Conservation (phyloP, 2,329 filamentous ascomycete species). For the Exserohilum turcica region DNA sequence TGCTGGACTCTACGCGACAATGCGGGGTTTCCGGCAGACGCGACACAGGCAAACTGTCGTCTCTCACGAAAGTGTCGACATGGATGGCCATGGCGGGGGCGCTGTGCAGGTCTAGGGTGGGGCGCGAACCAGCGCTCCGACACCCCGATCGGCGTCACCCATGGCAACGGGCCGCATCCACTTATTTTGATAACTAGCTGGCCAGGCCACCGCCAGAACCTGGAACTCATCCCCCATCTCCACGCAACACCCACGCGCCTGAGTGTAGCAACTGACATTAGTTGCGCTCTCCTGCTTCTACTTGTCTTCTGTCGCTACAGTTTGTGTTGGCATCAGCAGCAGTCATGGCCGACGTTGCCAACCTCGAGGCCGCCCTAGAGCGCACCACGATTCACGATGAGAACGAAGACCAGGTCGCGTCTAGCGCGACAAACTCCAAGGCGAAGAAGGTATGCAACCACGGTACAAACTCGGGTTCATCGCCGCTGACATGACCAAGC, state of each 20-base stretch:
- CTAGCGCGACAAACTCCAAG: slow-evolving; percentile 68
- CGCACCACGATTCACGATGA: slow-evolving; percentile 88
- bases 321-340: slow-evolving; percentile 5
- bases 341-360: slow-evolving; percentile 63
- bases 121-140: slow-evolving; percentile 8
- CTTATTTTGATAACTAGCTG: slow-evolving; percentile 23
- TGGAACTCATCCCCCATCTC: slow-evolving; percentile 13
- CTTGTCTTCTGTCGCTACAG: slow-evolving; percentile 16
- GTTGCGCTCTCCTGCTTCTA: slow-evolving; percentile 16
- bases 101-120: slow-evolving; percentile 1
- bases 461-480: neutral
- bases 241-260: slow-evolving; percentile 15
- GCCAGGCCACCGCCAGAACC: slow-evolving; percentile 5
- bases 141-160: slow-evolving; percentile 18
- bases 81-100: slow-evolving; percentile 16
- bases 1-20: neutral
- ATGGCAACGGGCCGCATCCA: slow-evolving; percentile 15
- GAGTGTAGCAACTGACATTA: slow-evolving; percentile 13
- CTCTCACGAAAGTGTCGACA: neutral
- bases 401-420: slow-evolving; percentile 66
- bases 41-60: neutral
- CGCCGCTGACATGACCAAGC: slow-evolving; percentile 45
- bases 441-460: slow-evolving; percentile 74
- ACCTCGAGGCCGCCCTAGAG: slow-evolving; percentile 86
- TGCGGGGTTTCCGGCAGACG: neutral